Conservation (phyloP, 2,329 filamentous ascomycete species). For the Colletotrichum kahawae region DNA sequence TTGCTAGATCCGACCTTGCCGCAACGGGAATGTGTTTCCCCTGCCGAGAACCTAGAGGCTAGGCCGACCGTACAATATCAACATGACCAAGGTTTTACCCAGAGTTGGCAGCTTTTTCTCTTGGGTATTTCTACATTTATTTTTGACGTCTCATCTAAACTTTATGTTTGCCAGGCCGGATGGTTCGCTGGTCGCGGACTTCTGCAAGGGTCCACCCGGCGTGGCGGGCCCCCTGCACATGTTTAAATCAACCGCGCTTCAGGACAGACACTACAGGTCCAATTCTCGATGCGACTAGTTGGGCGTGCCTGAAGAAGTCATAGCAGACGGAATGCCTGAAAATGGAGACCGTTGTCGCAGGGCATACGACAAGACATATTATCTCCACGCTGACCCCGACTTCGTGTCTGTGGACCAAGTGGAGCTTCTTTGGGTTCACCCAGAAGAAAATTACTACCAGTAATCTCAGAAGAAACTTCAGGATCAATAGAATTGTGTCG, state of each 20-base stretch:
- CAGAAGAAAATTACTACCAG: too few relatives aligned
- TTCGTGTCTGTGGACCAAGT: background rate
- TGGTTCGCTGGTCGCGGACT: background rate
- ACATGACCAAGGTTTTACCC: background rate
- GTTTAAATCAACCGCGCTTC: background rate
- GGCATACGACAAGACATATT: background rate
- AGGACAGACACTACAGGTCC: background rate
- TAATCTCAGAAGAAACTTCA: background rate
- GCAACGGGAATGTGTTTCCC: background rate
- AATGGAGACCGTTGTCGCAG: background rate
- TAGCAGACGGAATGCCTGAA: background rate
- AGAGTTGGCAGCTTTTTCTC: too few relatives aligned
- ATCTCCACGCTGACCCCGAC: background rate
- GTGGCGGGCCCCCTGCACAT: background rate
- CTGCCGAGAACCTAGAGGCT: background rate
- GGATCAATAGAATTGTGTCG: accelerated
- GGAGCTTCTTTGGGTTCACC: background rate
- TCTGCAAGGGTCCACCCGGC: background rate
- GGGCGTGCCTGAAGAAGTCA: background rate
- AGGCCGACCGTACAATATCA: background rate
- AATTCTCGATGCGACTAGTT: background rate
- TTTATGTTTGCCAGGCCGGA: accelerated
- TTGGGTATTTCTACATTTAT: too few relatives aligned
- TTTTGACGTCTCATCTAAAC: background rate
- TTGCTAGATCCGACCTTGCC: background rate